A percentile compares a stretch with the other conserved stretches of the same genome.
Conservation (phyloP, 176 grass and related monocot species). For the Poa annua region DNA sequence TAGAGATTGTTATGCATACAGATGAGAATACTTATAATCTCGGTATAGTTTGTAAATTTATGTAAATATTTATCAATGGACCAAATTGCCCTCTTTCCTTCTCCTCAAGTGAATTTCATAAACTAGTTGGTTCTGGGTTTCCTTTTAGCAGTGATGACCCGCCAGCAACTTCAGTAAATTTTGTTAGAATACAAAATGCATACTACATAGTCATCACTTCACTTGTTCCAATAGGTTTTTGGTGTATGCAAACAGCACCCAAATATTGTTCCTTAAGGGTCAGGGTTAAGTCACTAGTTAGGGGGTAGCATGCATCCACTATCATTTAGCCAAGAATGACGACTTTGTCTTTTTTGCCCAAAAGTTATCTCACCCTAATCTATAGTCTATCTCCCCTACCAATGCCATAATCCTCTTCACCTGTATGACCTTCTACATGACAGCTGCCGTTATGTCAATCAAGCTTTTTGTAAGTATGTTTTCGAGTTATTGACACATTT, state of each 20-base stretch:
- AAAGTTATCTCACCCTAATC: neutral
- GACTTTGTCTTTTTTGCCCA: neutral
- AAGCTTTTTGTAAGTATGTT: conserved; percentile 6
- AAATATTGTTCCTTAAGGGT: neutral
- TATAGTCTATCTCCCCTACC: conserved; percentile 14
- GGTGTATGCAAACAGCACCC: conserved; percentile 10
- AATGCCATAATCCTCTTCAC: conserved; percentile 8
- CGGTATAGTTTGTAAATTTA: conserved; percentile 4
- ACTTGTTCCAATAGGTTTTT: conserved; percentile 17
- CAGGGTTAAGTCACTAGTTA: neutral
- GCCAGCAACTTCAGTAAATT: neutral
- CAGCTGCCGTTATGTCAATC: conserved; percentile 2
- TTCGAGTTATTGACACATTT: conserved; percentile 1
- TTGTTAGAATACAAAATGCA: conserved; percentile 28
- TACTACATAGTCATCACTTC: too few relatives aligned
- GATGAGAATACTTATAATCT: conserved; percentile 25
- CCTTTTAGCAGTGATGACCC: neutral
- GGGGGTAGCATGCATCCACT: neutral
- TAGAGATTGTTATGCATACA: neutral
- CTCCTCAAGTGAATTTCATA: neutral
- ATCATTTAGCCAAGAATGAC: neutral
- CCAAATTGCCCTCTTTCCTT: conserved; percentile 20
- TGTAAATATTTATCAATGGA: conserved; percentile 5
- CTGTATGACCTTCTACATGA: neutral
- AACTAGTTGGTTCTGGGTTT: conserved; percentile 23